These are phyloP conservation scores for Mucor indicus DNA, from an alignment of 371 early-diverging fungal genomes.

Conservation along the genomic window DNA sequence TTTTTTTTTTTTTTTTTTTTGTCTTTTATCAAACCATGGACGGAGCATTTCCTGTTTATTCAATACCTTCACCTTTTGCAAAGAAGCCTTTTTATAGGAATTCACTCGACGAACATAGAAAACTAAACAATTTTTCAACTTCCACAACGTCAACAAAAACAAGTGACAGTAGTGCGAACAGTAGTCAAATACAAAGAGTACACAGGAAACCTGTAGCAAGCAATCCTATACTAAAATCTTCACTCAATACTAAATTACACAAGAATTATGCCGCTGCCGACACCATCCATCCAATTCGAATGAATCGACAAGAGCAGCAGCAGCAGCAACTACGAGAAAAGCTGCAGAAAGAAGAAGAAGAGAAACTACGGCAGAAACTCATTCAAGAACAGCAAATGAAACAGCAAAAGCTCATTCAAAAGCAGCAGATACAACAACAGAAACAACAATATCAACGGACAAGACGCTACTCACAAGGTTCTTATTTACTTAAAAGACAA, in stretches of 20 bases:
- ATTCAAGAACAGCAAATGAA: background rate
- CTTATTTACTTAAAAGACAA: background rate
- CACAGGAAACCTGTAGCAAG: constrained; percentile 19
- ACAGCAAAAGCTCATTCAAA: background rate
- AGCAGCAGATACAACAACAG: background rate
- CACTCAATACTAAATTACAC: background rate
- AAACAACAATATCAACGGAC: background rate
- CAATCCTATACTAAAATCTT: constrained; percentile 1
- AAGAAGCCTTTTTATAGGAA: background rate
- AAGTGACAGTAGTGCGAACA: background rate
- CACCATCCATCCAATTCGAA: constrained; percentile 8
- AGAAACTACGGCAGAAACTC: background rate
- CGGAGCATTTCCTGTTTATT: constrained; percentile 13
- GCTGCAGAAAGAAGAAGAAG: background rate
- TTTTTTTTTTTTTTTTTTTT: constrained; percentile 4
- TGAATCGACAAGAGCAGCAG: background rate
- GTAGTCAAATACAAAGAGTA: constrained; percentile 6
- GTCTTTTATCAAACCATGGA: constrained; percentile 1
- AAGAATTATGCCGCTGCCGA: constrained; percentile 11
- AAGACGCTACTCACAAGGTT: constrained; percentile 3
- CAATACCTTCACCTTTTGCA: constrained; percentile 2
- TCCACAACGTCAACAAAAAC: too few species aligned
- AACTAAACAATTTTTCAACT: too few species aligned
- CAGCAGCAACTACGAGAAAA: background rate
- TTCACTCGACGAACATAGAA: background rate